Evolutionary conservation across 2,329 filamentous ascomycete species (phyloP).

Genomic region (Nothophaeocryptopus gaeumannii): DNA sequence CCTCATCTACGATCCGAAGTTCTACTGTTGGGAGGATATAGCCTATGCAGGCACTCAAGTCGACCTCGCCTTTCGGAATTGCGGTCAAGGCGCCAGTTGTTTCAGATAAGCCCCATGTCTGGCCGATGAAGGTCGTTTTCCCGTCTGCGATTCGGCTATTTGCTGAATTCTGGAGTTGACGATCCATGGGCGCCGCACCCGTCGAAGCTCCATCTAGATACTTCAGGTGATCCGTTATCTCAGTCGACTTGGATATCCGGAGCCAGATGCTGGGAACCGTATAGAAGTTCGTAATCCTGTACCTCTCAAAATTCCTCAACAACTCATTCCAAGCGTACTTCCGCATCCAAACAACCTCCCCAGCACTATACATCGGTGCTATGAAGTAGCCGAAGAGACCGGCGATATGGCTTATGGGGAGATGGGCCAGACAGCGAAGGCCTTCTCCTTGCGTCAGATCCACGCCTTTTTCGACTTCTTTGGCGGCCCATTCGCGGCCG

Average conservation of each 20-base stretch:
- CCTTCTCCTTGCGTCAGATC: conserved; percentile 7
- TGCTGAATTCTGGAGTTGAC: conserved; percentile 40
- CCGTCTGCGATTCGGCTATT: conserved; percentile 28
- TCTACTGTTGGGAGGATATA: conserved; percentile 40
- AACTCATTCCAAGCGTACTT: conserved; percentile 38
- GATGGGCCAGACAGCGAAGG: conserved; percentile 53
- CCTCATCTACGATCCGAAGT: conserved; percentile 43
- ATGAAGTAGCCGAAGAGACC: conserved; percentile 49
- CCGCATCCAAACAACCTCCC: conserved; percentile 40
- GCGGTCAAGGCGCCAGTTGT: conserved; percentile 37
- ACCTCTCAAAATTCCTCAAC: conserved; percentile 35
- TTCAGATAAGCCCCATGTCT: conserved; percentile 39
- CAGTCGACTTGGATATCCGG: conserved; percentile 38
- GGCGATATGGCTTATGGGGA: conserved; percentile 93
- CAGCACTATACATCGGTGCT: conserved; percentile 34
- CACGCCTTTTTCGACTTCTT: conserved; percentile 26
- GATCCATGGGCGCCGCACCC: conserved; percentile 40
- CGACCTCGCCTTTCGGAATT: conserved; percentile 37
- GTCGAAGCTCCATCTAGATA: conserved; percentile 37
- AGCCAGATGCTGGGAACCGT: conserved; percentile 41
- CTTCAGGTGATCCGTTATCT: conserved; percentile 35
- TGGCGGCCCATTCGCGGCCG: conserved; percentile 24
- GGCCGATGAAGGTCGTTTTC: conserved; percentile 36
- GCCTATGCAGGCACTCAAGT: conserved; percentile 34
- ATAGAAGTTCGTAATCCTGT: conserved; percentile 41